phyloP scores from a whole-genome alignment of 2,329 filamentous ascomycete genomes.

The Nothophaeocryptopus gaeumannii region DNA sequence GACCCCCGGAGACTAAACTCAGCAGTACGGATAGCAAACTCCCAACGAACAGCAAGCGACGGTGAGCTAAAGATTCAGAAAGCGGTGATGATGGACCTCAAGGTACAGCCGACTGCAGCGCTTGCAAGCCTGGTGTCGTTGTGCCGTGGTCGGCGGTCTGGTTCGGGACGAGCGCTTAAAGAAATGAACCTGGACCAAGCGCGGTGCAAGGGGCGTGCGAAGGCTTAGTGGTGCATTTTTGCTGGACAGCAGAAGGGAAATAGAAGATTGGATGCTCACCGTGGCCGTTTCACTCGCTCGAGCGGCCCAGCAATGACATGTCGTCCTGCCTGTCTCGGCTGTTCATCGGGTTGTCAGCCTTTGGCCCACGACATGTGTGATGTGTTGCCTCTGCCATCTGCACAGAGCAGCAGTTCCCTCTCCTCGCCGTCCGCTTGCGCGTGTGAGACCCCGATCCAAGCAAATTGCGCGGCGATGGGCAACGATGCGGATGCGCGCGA shows the following conservation, averaged over 20 bases:
- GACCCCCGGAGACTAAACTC: too few relatives aligned
- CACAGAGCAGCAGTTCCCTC: too few relatives aligned
- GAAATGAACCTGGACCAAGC: constrained; percentile 31
- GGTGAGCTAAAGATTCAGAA: too few relatives aligned
- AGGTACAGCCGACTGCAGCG: neutral
- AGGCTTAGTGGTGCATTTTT: constrained; percentile 5
- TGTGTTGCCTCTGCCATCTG: too few relatives aligned
- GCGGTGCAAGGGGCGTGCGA: constrained; percentile 19
- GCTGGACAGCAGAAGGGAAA: constrained; percentile 11
- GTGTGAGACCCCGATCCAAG: too few relatives aligned
- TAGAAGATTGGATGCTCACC: constrained; percentile 4
- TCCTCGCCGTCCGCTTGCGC: too few relatives aligned
- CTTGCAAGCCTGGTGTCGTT: neutral
- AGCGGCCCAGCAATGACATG: neutral
- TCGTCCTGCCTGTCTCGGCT: too few relatives aligned
- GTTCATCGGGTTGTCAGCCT: too few relatives aligned
- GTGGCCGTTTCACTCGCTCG: neutral
- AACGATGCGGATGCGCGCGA: too few relatives aligned
- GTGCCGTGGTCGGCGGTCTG: constrained; percentile 21
- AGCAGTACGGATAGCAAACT: neutral
- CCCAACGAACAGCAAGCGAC: constrained; percentile 15
- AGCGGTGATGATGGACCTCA: constrained; percentile 4
- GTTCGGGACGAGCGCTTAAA: constrained; percentile 24
- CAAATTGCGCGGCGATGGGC: too few relatives aligned
- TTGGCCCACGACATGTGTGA: too few relatives aligned